Percentiles rank a stretch among this genome's conserved stretches.
phyloP scores from a whole-genome alignment of 441 rosid genomes.

The Heliophila coronopifolia region DNA sequence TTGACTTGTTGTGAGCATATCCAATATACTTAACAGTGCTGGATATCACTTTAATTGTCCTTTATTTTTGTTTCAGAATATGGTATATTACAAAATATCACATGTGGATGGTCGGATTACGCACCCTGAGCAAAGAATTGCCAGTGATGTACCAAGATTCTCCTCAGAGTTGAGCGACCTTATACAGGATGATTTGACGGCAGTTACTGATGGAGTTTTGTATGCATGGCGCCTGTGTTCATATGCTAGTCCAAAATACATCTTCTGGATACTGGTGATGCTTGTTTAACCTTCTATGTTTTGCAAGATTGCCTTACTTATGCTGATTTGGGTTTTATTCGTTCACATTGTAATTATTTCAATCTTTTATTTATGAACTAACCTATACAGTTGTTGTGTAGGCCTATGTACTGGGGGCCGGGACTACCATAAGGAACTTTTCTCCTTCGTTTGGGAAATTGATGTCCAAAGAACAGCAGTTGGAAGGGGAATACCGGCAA shows the following conservation, averaged over 20 bases:
- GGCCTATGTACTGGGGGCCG: slow-evolving; percentile 96
- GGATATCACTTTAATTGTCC: background rate
- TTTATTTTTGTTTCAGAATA: slow-evolving; percentile 57
- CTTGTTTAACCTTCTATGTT: slow-evolving; percentile 8
- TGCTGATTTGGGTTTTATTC: background rate
- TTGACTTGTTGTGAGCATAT: slow-evolving; percentile 11
- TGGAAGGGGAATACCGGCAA: slow-evolving; percentile 95
- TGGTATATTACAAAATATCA: slow-evolving; percentile 95
- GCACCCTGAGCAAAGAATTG: slow-evolving; percentile 93
- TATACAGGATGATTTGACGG: slow-evolving; percentile 86
- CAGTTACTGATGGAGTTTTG: slow-evolving; percentile 81
- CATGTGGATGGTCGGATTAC: slow-evolving; percentile 93
- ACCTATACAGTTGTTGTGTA: slow-evolving; percentile 30
- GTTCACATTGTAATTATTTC: slow-evolving; percentile 9
- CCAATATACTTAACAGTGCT: slow-evolving; percentile 1
- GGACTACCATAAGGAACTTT: slow-evolving; percentile 76
- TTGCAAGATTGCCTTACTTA: slow-evolving; percentile 12
- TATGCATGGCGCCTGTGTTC: slow-evolving; percentile 98
- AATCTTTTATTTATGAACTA: slow-evolving; percentile 10
- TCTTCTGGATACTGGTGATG: slow-evolving; percentile 91
- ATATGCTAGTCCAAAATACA: slow-evolving; percentile 95
- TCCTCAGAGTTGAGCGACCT: slow-evolving; percentile 95
- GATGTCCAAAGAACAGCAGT: slow-evolving; percentile 90
- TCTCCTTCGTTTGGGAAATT: slow-evolving; percentile 96
- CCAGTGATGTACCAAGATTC: slow-evolving; percentile 93